Base-by-base conservation (phyloP, 2,329 filamentous ascomycete genomes). In the Colletotrichum orbiculare region DNA sequence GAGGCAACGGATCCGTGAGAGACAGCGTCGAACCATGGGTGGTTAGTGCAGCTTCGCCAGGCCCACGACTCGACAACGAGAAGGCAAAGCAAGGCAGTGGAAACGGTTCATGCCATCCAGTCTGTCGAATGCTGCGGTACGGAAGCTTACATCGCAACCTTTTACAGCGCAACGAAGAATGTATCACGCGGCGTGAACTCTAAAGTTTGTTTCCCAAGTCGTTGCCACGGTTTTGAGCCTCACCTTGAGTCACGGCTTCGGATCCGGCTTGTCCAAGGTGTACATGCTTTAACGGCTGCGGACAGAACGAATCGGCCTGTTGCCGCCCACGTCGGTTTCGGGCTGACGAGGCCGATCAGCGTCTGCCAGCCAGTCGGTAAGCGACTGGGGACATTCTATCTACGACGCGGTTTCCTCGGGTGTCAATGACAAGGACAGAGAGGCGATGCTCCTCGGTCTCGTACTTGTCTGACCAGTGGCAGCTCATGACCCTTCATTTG, bases 171-270 rank as follows among this genome's bases (percentile, higher is more conserved):
- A 56, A 65, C 62, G 62, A 65, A 53, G 39, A 47, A 37, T 55
- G 45, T 49, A 52, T 53, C 58, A 55, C 41, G 52, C 52, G 62
- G 57, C 58, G 43, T 38, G 33, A 61, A 52, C 39, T 52, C 33
- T 47, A 47, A 65, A 34, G 50, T 56, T 39, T 55, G 48, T 60
- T 60, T 60, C 52, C 7, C 38, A 12, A 39, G 8, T 46, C 58
- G 62, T 65, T 62, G 62, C 62, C 34, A 65, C 46, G 46, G 58
- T 17, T 56, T 54, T 46, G 62, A 65, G 62, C 62, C 62, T 55
- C 62, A 62, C 47, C 52, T 56, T 62, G 46, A 55, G 49, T 50
- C 57, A 47, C 50, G 46, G 3, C 15, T 17, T n/a, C 15, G 42
- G 39, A 12, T 12, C 15, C 15, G 37, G 15, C 45, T 56, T 52